These are phyloP conservation scores for Loxodes magnus DNA, from an alignment of 73 alveolate species.

Conservation along the genomic window DNA sequence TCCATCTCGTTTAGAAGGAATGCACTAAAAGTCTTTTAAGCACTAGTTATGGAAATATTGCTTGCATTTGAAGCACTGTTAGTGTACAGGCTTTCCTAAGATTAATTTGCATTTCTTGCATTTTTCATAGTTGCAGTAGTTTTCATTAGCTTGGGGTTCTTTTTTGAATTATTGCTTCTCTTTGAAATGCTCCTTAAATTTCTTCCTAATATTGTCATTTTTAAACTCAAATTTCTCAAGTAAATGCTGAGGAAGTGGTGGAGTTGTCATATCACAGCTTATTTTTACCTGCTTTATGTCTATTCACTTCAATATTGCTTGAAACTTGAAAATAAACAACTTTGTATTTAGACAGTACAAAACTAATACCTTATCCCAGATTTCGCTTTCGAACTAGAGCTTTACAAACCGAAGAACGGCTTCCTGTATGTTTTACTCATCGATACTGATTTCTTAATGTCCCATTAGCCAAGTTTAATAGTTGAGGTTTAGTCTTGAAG, in stretches of 20 bases:
- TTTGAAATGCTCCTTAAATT: not conserved
- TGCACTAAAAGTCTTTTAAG: not conserved
- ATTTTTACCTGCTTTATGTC: no score
- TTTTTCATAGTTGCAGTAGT: not conserved
- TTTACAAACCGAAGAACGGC: no score
- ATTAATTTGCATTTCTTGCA: slow-evolving; percentile 8
- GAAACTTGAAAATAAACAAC: no score
- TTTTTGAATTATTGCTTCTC: not conserved
- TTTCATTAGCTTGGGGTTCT: not conserved
- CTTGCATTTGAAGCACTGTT: slow-evolving; percentile 1
- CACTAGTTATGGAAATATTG: slow-evolving; percentile 8
- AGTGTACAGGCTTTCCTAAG: not conserved
- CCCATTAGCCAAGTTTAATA: no score
- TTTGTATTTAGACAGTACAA: no score
- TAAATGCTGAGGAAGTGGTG: slow-evolving; percentile 15
- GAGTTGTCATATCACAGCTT: slow-evolving; percentile 15
- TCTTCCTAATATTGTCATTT: not conserved
- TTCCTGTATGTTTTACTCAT: no score
- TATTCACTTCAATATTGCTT: no score
- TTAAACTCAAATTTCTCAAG: not conserved
- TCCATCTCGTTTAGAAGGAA: not conserved
- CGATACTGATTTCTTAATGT: no score
- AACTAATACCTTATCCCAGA: no score
- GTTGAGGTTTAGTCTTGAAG: no score
- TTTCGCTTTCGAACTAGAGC: no score